Evolutionary conservation across 2,329 filamentous ascomycete genomes (phyloP).

Genomic region (Cladosporium phlei): DNA sequence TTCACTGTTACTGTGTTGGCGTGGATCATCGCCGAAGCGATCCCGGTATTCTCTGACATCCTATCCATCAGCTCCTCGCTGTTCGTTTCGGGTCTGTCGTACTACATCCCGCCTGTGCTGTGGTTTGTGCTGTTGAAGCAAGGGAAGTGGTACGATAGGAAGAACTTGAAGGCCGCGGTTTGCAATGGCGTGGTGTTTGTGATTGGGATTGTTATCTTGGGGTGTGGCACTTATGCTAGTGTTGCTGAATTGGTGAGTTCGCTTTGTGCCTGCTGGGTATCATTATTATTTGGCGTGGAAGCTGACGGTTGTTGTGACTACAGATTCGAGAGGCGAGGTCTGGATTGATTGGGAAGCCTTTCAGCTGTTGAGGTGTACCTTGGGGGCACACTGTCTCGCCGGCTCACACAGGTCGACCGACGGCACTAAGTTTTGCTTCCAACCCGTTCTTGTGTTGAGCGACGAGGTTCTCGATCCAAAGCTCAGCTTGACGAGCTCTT

Average conservation of each 20-base stretch:
- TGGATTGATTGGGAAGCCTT: neutral
- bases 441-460: too few relatives aligned
- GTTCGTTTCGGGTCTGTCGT: constrained; percentile 60
- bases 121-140: constrained; percentile 38
- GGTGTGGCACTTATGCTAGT: constrained; percentile 37
- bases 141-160: constrained; percentile 40
- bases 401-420: too few relatives aligned
- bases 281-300: too few relatives aligned
- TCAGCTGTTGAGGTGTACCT: neutral
- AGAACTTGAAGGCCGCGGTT: constrained; percentile 38
- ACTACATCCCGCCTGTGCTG: constrained; percentile 23
- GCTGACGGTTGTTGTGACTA: neutral
- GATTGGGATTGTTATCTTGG: constrained; percentile 20
- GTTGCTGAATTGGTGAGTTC: constrained; percentile 29
- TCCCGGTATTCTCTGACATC: constrained; percentile 64
- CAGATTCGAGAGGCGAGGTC: constrained; percentile 5
- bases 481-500: too few relatives aligned
- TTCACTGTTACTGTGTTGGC: constrained; percentile 54
- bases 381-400: too few relatives aligned
- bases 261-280: too few relatives aligned
- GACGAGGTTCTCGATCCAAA: too few relatives aligned
- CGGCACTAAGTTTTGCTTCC: too few relatives aligned
- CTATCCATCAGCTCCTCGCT: constrained; percentile 57
- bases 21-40: constrained; percentile 63
- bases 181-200: constrained; percentile 38